A percentile compares a stretch with the other conserved stretches of the same genome.
Conservation (phyloP, 805 yeast genomes). For the Jamesozyma hellenica region DNA sequence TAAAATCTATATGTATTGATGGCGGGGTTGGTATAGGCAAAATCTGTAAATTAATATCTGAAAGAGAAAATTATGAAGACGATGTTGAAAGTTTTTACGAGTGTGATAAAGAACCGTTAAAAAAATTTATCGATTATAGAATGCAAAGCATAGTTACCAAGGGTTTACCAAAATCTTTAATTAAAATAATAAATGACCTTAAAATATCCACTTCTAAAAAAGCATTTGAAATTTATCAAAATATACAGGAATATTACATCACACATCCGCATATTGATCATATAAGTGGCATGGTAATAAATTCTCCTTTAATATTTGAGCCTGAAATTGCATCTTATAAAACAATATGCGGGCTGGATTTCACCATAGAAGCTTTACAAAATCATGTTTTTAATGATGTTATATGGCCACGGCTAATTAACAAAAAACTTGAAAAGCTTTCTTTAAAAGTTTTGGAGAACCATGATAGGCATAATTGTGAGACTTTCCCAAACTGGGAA, state of each 20-base stretch:
- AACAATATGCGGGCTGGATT: slow-evolving; percentile 41
- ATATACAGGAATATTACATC: slow-evolving; percentile 40
- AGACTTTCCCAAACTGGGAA: slow-evolving; percentile 17
- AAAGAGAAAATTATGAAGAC: slow-evolving; percentile 2
- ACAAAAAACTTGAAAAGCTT: slow-evolving; percentile 12
- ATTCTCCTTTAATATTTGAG: slow-evolving; percentile 43
- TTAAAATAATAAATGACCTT: background rate
- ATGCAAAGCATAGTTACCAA: background rate
- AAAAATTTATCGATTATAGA: slow-evolving; percentile 9
- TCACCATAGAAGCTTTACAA: slow-evolving; percentile 44
- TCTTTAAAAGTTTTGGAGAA: slow-evolving; percentile 5
- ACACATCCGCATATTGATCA: slow-evolving; percentile 87
- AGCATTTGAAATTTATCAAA: slow-evolving; percentile 28
- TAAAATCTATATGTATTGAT: slow-evolving; percentile 51
- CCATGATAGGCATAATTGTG: slow-evolving; percentile 7
- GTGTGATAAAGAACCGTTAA: slow-evolving; percentile 15
- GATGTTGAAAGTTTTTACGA: slow-evolving; percentile 16
- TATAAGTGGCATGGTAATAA: slow-evolving; percentile 54
- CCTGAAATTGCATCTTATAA: slow-evolving; percentile 31
- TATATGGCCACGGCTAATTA: slow-evolving; percentile 65
- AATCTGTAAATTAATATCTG: slow-evolving; percentile 26
- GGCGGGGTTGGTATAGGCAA: slow-evolving; percentile 68
- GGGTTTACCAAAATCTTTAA: slow-evolving; percentile 9
- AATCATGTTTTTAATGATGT: slow-evolving; percentile 57
- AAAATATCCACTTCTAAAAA: slow-evolving; percentile 8